Evolutionary conservation across 768 basidiomycete species (phyloP).

Genomic region (Lactarius hatsudake): DNA sequence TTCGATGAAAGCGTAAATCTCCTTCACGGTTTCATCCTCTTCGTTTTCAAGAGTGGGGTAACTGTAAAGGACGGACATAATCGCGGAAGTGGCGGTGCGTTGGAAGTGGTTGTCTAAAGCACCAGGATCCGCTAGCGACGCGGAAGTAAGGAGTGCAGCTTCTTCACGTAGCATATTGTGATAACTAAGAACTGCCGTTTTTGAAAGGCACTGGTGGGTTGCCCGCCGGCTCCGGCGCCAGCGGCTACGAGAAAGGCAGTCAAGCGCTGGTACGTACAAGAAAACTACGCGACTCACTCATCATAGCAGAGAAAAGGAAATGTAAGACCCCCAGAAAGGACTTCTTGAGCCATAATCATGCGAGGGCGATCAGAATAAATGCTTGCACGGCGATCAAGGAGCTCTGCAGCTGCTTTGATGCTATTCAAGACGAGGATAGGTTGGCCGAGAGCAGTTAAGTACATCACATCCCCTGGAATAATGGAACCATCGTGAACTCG

Average conservation of each 20-base stretch:
- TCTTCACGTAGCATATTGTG: not conserved
- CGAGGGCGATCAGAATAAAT: not conserved
- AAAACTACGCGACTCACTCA: conserved; percentile 14
- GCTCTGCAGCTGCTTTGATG: not conserved
- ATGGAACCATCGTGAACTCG: conserved; percentile 27
- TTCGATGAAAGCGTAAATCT: not conserved
- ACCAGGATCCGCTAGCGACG: not conserved
- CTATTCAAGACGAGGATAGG: not conserved
- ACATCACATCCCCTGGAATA: conserved; percentile 27
- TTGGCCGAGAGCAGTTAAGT: not conserved
- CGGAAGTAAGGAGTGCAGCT: not conserved
- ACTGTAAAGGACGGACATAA: not conserved
- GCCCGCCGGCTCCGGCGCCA: conserved; percentile 8
- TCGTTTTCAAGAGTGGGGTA: not conserved
- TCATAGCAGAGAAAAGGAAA: conserved; percentile 32
- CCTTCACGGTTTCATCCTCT: not conserved
- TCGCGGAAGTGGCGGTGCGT: not conserved
- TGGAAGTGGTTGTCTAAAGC: not conserved
- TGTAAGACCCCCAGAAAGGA: conserved; percentile 33
- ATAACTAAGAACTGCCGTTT: not conserved
- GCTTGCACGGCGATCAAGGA: not conserved
- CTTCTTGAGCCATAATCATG: conserved; percentile 32
- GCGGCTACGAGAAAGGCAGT: not conserved
- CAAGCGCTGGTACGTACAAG: conserved; percentile 7
- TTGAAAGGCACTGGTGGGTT: not conserved